Evolutionary conservation across 2,329 filamentous ascomycete genomes (phyloP).

Genomic region (Lojkania enalia): DNA sequence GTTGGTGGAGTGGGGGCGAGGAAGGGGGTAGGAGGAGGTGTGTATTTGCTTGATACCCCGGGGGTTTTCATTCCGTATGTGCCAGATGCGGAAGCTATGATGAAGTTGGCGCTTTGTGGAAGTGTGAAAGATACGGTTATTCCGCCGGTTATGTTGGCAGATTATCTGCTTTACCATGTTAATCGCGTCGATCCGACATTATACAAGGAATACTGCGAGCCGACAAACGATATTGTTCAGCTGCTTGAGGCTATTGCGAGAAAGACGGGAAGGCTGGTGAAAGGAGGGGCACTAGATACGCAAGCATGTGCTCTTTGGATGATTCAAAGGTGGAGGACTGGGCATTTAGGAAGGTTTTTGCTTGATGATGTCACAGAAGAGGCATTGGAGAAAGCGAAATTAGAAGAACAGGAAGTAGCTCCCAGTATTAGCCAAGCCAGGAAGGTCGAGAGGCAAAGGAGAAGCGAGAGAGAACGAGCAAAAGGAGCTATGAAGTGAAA

Average conservation of each 20-base stretch:
- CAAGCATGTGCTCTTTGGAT: constrained; percentile 78
- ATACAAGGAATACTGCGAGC: constrained; percentile 70
- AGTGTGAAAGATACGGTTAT: constrained; percentile 90
- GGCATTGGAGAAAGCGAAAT: constrained; percentile 57
- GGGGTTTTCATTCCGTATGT: constrained; percentile 96
- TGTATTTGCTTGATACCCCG: constrained; percentile 89
- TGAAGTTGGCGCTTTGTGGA: constrained; percentile 90
- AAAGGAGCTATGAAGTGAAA: constrained; percentile 1
- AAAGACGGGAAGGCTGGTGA: constrained; percentile 74
- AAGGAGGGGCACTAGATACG: constrained; percentile 70
- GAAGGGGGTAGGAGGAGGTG: constrained; percentile 54
- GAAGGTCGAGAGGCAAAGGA: constrained; percentile 64
- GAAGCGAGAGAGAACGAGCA: constrained; percentile 25
- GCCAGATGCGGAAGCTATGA: constrained; percentile 80
- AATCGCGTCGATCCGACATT: constrained; percentile 67
- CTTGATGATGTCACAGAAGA: constrained; percentile 74
- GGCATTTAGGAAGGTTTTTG: constrained; percentile 73
- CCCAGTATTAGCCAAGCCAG: constrained; percentile 70
- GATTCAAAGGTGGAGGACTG: constrained; percentile 79
- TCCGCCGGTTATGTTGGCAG: constrained; percentile 74
- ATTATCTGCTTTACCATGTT: constrained; percentile 85
- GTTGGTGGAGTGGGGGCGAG: constrained; percentile 18
- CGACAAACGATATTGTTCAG: constrained; percentile 81
- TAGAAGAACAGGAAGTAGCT: constrained; percentile 50
- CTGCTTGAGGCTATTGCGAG: constrained; percentile 72